Percentiles rank a stretch among this genome's conserved stretches.
Conservation (phyloP, 78 protist species). For the Salpingoeca rosetta region DNA sequence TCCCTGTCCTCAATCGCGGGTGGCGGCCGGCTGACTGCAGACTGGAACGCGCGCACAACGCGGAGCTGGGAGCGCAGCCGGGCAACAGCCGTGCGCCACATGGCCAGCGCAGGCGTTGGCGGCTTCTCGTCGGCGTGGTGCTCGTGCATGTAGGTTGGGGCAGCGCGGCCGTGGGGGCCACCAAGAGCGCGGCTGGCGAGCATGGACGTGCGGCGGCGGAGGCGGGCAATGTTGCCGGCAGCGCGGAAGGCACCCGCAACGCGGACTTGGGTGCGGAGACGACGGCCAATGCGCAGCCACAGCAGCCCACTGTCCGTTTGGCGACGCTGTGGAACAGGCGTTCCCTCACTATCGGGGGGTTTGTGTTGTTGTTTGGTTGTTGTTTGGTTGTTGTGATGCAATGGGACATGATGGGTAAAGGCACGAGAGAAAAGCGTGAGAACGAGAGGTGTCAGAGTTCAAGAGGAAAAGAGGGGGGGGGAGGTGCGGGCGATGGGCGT, state of each 20-base stretch:
- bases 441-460: too few species aligned
- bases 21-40: too few species aligned
- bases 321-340: background rate
- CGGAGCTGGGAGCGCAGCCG: conserved; percentile 2
- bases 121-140: background rate
- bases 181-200: background rate
- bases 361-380: too few species aligned
- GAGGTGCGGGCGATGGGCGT: too few species aligned
- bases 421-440: too few species aligned
- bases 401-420: too few species aligned
- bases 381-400: too few species aligned
- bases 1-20: too few species aligned
- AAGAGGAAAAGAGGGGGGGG: too few species aligned
- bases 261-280: background rate
- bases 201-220: background rate
- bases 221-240: background rate
- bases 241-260: background rate
- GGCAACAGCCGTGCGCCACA: background rate
- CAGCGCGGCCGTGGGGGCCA: background rate
- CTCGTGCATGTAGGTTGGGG: background rate
- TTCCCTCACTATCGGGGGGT: too few species aligned
- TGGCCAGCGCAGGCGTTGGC: background rate
- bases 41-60: background rate
- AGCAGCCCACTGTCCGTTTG: background rate
- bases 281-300: background rate